Evolutionary conservation across 768 basidiomycete species (phyloP).

Genomic region (Leucocoprinus leucothites): DNA sequence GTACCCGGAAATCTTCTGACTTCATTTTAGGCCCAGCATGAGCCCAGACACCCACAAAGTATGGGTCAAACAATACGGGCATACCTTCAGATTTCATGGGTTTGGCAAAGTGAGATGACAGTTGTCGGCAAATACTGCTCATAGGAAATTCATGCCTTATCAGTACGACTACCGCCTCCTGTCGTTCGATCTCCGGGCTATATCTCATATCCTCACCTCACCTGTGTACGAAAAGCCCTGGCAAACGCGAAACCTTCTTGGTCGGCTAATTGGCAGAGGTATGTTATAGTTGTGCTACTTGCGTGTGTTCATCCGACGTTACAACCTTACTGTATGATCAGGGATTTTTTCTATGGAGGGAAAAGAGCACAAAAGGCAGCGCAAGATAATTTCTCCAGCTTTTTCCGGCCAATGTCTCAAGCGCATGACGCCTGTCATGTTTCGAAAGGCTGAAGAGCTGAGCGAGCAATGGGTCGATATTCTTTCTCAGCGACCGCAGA

Average conservation of each 20-base stretch:
- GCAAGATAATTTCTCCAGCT: slow-evolving; percentile 48
- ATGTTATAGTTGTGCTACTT: neutral
- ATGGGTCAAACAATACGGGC: slow-evolving; percentile 44
- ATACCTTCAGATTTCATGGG: slow-evolving; percentile 53
- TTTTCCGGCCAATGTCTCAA: slow-evolving; percentile 45
- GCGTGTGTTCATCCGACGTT: neutral
- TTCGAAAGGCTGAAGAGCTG: slow-evolving; percentile 50
- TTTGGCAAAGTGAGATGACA: slow-evolving; percentile 41
- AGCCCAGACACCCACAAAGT: slow-evolving; percentile 37
- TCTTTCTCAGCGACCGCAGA: slow-evolving; percentile 13
- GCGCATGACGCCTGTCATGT: slow-evolving; percentile 43
- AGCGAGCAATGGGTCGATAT: slow-evolving; percentile 39
- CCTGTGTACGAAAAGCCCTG: slow-evolving; percentile 52
- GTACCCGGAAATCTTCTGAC: neutral
- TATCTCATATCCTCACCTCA: slow-evolving; percentile 47
- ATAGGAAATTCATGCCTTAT: neutral
- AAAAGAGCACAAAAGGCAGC: slow-evolving; percentile 41
- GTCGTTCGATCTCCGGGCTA: slow-evolving; percentile 47
- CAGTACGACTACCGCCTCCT: slow-evolving; percentile 55
- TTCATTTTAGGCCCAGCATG: slow-evolving; percentile 36
- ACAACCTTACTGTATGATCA: slow-evolving; percentile 13
- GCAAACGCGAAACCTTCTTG: slow-evolving; percentile 49
- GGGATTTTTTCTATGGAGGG: slow-evolving; percentile 56
- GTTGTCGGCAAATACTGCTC: neutral
- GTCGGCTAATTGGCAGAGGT: slow-evolving; percentile 49